A percentile compares a stretch with the other conserved stretches of the same genome.
These are phyloP conservation scores for Ramularia endophylla DNA, from an alignment of 2,329 filamentous ascomycete species.

Conservation along the genomic window DNA sequence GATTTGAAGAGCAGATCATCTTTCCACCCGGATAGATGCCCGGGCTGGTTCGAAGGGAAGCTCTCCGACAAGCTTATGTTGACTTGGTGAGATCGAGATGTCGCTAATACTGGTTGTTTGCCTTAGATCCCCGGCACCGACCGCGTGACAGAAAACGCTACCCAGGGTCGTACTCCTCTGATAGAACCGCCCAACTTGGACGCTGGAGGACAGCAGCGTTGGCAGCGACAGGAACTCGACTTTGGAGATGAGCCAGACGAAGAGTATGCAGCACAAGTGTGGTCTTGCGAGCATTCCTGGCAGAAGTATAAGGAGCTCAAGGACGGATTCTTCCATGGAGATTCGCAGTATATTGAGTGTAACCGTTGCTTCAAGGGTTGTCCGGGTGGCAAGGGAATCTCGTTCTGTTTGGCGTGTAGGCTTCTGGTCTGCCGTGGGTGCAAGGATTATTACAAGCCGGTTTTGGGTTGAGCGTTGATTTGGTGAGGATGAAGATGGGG, in stretches of 20 bases:
- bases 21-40: too few relatives aligned
- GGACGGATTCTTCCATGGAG: constrained; percentile 14
- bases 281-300: constrained; percentile 25
- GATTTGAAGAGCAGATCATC: too few relatives aligned
- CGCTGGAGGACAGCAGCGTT: constrained; percentile 25
- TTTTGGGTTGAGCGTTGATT: too few relatives aligned
- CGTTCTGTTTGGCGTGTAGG: not conserved
- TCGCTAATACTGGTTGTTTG: too few relatives aligned
- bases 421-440: not conserved
- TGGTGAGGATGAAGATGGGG: not conserved
- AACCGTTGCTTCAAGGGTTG: not conserved
- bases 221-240: constrained; percentile 26
- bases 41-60: too few relatives aligned
- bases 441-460: not conserved
- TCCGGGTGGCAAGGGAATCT: not conserved
- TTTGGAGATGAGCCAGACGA: constrained; percentile 35
- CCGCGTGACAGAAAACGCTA: not conserved
- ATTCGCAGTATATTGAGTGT: constrained; percentile 7
- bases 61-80: too few relatives aligned
- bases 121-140: constrained; percentile 3
- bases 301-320: constrained; percentile 3
- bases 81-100: too few relatives aligned
- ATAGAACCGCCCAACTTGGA: constrained; percentile 29
- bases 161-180: constrained; percentile 4
- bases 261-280: constrained; percentile 14